Evolutionary conservation across 2,329 filamentous ascomycete genomes (phyloP), one percentile per base, ranked within the genome.

Genomic region (Phialemoniopsis sp.): DNA sequence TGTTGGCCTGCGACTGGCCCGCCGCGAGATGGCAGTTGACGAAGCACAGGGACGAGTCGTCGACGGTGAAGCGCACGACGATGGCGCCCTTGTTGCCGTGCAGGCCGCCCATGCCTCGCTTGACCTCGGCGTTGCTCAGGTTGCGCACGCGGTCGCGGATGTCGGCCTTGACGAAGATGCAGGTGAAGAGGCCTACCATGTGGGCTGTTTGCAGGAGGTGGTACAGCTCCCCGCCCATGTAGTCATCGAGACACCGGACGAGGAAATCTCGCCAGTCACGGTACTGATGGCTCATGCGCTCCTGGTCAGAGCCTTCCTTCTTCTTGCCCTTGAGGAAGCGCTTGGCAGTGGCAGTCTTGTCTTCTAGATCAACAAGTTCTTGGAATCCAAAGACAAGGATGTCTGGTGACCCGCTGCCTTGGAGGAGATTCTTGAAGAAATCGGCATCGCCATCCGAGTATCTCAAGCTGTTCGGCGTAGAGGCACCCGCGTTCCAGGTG

Each of bases 401-500:
- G 51, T 97, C 93, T 0, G 93, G 89, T 8, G 85, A 81, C 30
- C 84, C 77, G 45, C 85, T 82, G n/a, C 77, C 78, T 47, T 83
- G 78, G 18, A 98, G 70, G 13, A 95, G 74, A 41, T 91, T 80
- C 47, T 82, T 80, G 54, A 97, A 86, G 59, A 97, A 97, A 32
- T 74, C 72, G 10, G 78, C 77, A 53, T 95, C 88, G 38, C 77
- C 67, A 21, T 79, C 74, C 2, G 80, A 79, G 46, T 87, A 80
- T 39, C 86, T 78, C 28, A 97, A 68, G 53, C 83, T 87, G 42
- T 81, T 82, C 0, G 93, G 93, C n/a, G 93, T 95, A 13, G 85
- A 85, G n/a, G 93, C 93, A 2, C 93, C 93, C 2, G 90, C 91
- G 58, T 98, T 98, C 93, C 93, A 98, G 1, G 90, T 96, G 69